A percentile compares a stretch with the other conserved stretches of the same genome.
Evolutionary conservation across 129 eudicot species (phyloP).

Genomic region (Pulicaria dysenterica): DNA sequence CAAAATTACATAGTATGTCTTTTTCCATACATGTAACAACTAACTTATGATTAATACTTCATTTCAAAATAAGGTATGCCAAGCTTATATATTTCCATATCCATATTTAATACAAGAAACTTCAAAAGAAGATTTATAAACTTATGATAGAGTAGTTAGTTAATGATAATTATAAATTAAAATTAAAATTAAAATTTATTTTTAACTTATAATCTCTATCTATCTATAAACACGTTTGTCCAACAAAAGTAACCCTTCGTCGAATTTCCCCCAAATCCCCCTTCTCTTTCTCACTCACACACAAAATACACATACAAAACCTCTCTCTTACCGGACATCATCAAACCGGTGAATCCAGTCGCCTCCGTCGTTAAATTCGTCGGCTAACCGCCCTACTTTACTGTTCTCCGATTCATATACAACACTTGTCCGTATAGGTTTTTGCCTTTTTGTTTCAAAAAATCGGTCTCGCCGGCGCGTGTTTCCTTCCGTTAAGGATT

Average conservation of each 20-base stretch:
- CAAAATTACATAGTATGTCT: no score
- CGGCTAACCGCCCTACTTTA: neutral
- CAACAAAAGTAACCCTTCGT: conserved; percentile 39
- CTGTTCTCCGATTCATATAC: conserved; percentile 15
- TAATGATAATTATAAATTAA: no score
- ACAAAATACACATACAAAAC: neutral
- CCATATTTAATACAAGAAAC: no score
- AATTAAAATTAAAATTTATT: no score
- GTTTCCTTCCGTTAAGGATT: conserved; percentile 14
- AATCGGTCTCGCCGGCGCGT: conserved; percentile 34
- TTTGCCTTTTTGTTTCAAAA: neutral
- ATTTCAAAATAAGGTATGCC: no score
- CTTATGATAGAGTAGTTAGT: no score
- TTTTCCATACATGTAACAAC: no score
- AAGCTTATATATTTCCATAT: no score
- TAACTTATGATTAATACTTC: no score
- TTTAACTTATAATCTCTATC: no score
- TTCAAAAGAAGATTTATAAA: no score
- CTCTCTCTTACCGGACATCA: conserved; percentile 14
- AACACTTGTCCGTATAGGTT: neutral
- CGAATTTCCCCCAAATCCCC: conserved; percentile 26
- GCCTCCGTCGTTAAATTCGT: conserved; percentile 25
- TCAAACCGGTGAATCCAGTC: conserved; percentile 39
- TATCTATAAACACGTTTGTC: neutral
- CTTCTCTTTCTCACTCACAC: neutral